Percentiles rank a stretch among this genome's conserved stretches.
Evolutionary conservation across 306 rosid genomes (phyloP).

Genomic region (Psophocarpus tetragonolobus): DNA sequence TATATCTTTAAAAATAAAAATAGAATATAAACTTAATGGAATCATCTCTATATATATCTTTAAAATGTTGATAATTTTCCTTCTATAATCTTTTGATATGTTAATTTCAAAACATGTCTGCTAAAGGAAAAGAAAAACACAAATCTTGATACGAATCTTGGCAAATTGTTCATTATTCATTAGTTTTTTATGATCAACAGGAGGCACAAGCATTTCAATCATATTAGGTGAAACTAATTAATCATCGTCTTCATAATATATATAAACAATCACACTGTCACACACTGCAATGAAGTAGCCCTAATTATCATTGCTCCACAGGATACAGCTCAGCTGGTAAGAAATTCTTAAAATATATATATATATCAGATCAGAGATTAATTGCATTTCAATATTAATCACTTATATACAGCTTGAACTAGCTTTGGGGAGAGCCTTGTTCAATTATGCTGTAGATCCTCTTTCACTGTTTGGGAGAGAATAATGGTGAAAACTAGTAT

Average conservation of each 20-base stretch:
- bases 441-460: not conserved
- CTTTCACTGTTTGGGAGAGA: not conserved
- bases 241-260: not conserved
- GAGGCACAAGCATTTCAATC: not conserved
- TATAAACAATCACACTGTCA: too few relatives aligned
- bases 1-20: too few relatives aligned
- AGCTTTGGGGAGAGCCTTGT: not conserved
- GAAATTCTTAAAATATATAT: not conserved
- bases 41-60: too few relatives aligned
- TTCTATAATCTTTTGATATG: not conserved
- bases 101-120: not conserved
- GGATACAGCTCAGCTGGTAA: not conserved
- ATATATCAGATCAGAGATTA: too few relatives aligned
- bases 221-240: slow-evolving; percentile 1
- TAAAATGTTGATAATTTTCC: too few relatives aligned
- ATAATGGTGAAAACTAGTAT: too few relatives aligned
- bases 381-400: not conserved
- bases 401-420: not conserved
- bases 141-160: not conserved
- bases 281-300: not conserved
- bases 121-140: not conserved
- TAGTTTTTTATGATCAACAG: not conserved
- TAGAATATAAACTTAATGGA: too few relatives aligned
- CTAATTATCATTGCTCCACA: not conserved
- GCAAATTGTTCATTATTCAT: slow-evolving; percentile 4